These are phyloP conservation scores for Bryoglossum gracile DNA, from an alignment of 495 filamentous ascomycete genomes.

Conservation along the genomic window DNA sequence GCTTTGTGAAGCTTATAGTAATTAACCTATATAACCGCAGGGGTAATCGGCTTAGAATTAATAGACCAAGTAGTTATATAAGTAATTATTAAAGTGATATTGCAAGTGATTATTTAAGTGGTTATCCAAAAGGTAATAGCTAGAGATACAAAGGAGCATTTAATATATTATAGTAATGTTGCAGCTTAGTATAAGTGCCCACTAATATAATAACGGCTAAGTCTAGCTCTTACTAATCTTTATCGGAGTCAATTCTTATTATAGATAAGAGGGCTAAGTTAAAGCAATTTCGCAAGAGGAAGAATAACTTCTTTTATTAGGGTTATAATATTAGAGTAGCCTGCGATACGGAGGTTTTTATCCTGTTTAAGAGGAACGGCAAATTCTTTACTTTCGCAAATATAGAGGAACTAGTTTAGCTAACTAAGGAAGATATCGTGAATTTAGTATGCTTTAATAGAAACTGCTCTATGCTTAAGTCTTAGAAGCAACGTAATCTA, in stretches of 20 bases:
- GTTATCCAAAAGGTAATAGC: neutral
- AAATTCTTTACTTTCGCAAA: conserved; percentile 15
- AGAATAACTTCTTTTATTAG: conserved; percentile 13
- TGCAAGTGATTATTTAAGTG: conserved; percentile 1
- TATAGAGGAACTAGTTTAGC: neutral
- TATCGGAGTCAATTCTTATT: neutral
- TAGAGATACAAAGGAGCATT: too few relatives aligned
- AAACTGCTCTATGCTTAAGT: conserved; percentile 1
- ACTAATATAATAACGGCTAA: neutral
- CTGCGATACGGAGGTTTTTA: conserved; percentile 5
- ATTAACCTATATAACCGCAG: neutral
- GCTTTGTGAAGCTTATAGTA: neutral
- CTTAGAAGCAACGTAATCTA: conserved; percentile 1
- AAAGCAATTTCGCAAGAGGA: conserved; percentile 12
- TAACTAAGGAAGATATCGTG: conserved; percentile 2
- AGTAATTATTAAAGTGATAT: neutral
- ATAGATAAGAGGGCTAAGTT: conserved; percentile 9
- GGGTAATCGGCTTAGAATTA: neutral
- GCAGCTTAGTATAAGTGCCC: neutral
- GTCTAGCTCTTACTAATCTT: neutral
- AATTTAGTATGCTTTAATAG: neutral
- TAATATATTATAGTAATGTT: neutral
- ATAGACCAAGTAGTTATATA: neutral
- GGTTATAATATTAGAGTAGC: conserved; percentile 2
- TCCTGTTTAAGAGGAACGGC: conserved; percentile 7